phyloP scores from a whole-genome alignment of 495 filamentous ascomycete genomes.

The Glonium stellatum region DNA sequence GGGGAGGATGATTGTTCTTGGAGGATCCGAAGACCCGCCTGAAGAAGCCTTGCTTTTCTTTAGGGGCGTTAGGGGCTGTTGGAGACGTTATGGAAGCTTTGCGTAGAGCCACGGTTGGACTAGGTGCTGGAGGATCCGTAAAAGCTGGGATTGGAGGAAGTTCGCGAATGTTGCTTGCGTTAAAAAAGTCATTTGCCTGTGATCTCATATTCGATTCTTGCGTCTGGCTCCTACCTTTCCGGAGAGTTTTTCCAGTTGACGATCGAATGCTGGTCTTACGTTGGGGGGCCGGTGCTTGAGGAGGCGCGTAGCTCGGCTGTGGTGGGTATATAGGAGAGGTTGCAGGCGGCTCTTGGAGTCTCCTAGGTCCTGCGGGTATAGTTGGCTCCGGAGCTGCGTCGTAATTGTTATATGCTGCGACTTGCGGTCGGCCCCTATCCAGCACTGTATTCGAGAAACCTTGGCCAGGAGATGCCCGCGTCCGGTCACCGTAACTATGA shows the following conservation, averaged over 20 bases:
- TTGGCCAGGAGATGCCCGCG: constrained; percentile 13
- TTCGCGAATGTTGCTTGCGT: constrained; percentile 26
- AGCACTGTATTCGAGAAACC: constrained; percentile 20
- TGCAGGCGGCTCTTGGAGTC: constrained; percentile 41
- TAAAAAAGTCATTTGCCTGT: constrained; percentile 36
- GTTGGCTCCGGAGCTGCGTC: constrained; percentile 88
- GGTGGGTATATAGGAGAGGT: constrained; percentile 34
- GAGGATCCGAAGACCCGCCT: constrained; percentile 68
- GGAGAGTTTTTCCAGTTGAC: constrained; percentile 51
- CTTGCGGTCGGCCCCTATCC: constrained; percentile 29
- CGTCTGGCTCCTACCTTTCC: constrained; percentile 52
- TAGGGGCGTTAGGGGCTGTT: constrained; percentile 36
- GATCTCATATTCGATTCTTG: constrained; percentile 35
- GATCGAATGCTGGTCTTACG: constrained; percentile 59
- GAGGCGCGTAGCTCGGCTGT: constrained; percentile 26
- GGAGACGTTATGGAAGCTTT: constrained; percentile 40
- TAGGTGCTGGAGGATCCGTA: constrained; percentile 42
- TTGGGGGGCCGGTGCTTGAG: constrained; percentile 36
- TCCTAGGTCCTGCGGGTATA: constrained; percentile 70
- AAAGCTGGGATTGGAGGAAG: constrained; percentile 23
- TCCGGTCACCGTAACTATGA: constrained; percentile 42
- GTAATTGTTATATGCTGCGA: constrained; percentile 46
- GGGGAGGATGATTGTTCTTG: constrained; percentile 4
- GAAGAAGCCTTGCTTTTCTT: constrained; percentile 84
- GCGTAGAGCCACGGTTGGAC: constrained; percentile 48